Base-by-base conservation (phyloP, 371 early-diverging fungal genomes). In the Haplosporangium sp. region DNA sequence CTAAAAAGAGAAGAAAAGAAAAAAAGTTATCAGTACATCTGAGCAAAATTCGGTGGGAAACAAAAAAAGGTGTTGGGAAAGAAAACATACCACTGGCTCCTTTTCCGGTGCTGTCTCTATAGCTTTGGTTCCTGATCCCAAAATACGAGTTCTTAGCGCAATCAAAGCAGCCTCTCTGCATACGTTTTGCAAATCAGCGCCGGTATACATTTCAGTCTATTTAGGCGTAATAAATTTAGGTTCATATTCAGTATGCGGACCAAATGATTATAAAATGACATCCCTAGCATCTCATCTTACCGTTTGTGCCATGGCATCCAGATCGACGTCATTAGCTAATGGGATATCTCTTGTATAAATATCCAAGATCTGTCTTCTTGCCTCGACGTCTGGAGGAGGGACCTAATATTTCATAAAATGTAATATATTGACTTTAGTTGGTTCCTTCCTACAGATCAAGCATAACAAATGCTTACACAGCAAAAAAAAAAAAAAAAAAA, bases 141-240 rank as follows among this genome's bases (percentile, higher is more conserved):
- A 44, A 37, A 75, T 55, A 4, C 82, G 67, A 55, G 88, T 85
- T 53, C 96, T 88, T 76, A 94, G 73, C 0, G 94, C 94, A 52
- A 92, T 89, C 85, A 99, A 84, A 1, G 97, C 96, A 0, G 99
- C 99, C 84, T 99, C 99, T 50, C 99, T 90, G 74, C 98, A 97
- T 8, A 99, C 84, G 68, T 96, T 95, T 79, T 95, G 92, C 58
- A 99, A 85, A 86, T 99, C 99, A 0, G 99, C 99, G 4, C 99
- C 99, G 4, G 99, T 97, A 76, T 94, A 99, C 63, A 91, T 85
- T 48, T 92, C 93, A 1, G 98, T 96, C 88, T 91, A 83, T 50
- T 7, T 34, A 45, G 47, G 19, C 38, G n/a, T 47, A 20, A 20
- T n/a, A 34, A 52, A 61, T n/a, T 6, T 10, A 57, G 45, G 17